Base-by-base conservation (phyloP, 208 protist genomes). In the Leishmania tarentolae region DNA sequence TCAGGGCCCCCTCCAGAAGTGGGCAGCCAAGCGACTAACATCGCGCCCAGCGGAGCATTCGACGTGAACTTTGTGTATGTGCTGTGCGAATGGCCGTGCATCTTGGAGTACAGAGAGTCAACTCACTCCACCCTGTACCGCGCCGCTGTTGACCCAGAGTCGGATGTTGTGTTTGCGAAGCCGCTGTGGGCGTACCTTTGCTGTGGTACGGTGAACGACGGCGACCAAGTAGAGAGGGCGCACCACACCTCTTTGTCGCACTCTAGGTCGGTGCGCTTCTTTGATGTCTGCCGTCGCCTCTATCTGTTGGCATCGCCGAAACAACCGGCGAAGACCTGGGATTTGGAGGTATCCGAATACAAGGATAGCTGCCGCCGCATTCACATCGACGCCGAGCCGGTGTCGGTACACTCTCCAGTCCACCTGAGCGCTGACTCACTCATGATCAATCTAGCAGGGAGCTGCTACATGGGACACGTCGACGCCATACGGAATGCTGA, bases 141-240 rank as follows among this genome's bases (percentile, higher is more conserved):
- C 21, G 92, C 92, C 28, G 90, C 92, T 19, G 44, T 93, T 42
- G 86, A 93, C 71, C 78, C 83, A 15, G 63, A 68, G 28, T 74
- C 88, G 42, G 90, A 95, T 76, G 90, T 95, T 5, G 87, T 93
- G 42, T 95, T 95, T 81, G 92, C 90, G 31, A 91, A 93, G 82
- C 92, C 92, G 31, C 76, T 95, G 37, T 95, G 92, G 90, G 81
- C 82, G 19, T 86, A 87, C 79, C 83, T 95, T 50, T 90, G 86
- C 86, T 85, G 83, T 13, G 92, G 92, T 21, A 17, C 83, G 35
- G 63, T 92, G 52, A 85, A 90, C 75, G 75, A 72, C 40, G 80
- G 68, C 42, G 82, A 82, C 50, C 61, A 69, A 37, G 61, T 46
- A 50, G 65, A 72, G 53, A 21, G 50, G 42, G 81, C n/a, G 53